phyloP scores from a whole-genome alignment of 768 basidiomycete species.

The Boletus sp. region DNA sequence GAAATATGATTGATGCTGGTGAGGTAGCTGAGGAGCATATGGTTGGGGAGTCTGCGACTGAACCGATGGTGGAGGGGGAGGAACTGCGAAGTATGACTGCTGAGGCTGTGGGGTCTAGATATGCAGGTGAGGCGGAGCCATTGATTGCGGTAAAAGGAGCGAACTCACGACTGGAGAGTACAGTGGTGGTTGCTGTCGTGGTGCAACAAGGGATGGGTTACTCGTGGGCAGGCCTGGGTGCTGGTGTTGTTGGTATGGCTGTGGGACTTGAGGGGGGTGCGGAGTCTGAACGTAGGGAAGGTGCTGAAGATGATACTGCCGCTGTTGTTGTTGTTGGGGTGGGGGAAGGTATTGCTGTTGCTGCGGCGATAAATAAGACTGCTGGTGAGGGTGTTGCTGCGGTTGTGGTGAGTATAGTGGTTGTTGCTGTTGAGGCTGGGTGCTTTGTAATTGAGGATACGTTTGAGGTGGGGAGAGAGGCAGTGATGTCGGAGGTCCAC shows the following conservation, averaged over 20 bases:
- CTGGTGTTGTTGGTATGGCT: slow-evolving; percentile 17
- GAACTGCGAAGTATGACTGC: slow-evolving; percentile 14
- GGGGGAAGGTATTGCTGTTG: slow-evolving; percentile 9
- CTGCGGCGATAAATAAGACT: slow-evolving; percentile 1
- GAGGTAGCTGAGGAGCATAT: slow-evolving; percentile 14
- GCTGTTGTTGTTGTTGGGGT: slow-evolving; percentile 6
- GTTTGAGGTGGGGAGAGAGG: slow-evolving; percentile 9
- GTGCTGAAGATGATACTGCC: slow-evolving; percentile 8
- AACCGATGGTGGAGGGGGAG: slow-evolving; percentile 15
- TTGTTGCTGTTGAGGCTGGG: slow-evolving; percentile 18
- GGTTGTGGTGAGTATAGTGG: slow-evolving; percentile 5
- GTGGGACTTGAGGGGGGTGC: slow-evolving; percentile 8
- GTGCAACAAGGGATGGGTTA: neutral
- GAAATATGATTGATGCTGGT: slow-evolving; percentile 21
- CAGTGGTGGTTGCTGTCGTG: neutral
- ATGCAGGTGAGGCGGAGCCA: neutral
- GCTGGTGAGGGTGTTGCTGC: slow-evolving; percentile 13
- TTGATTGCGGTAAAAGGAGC: neutral
- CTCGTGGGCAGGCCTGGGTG: slow-evolving; percentile 9
- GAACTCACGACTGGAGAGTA: slow-evolving; percentile 14
- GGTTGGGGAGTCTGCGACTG: slow-evolving; percentile 14
- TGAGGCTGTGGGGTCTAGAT: slow-evolving; percentile 5
- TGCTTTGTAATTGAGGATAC: slow-evolving; percentile 6
- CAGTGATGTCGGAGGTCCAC: slow-evolving; percentile 6
- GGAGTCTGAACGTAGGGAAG: slow-evolving; percentile 15